Conservation (phyloP, 2,329 filamentous ascomycete species). For the Colletotrichum sublineola region DNA sequence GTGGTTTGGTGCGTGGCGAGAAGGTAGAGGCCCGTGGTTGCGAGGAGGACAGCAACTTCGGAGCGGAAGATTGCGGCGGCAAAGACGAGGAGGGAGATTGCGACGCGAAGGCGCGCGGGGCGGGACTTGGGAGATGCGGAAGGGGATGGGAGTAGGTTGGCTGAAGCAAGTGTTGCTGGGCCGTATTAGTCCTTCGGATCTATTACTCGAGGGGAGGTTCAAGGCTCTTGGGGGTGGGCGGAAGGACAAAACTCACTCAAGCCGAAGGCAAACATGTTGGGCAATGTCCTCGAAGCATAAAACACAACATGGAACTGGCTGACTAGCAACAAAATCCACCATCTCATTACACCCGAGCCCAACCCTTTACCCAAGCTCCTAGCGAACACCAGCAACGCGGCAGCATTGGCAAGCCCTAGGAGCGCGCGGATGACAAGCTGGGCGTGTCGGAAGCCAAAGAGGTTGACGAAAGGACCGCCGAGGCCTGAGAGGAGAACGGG, state of each 20-base stretch:
- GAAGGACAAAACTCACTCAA: conserved; percentile 71
- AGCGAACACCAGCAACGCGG: conserved; percentile 75
- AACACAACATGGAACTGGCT: conserved; percentile 94
- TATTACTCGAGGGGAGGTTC: background rate
- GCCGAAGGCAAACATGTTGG: conserved; percentile 96
- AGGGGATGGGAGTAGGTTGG: conserved; percentile 57
- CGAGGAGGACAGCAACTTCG: conserved; percentile 86
- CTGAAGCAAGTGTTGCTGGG: conserved; percentile 75
- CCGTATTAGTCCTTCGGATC: conserved; percentile 2
- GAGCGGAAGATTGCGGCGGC: conserved; percentile 89
- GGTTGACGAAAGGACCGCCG: conserved; percentile 73
- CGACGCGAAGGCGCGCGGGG: conserved; percentile 67
- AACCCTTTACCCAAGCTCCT: conserved; percentile 74
- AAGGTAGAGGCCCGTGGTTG: conserved; percentile 74
- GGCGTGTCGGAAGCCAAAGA: conserved; percentile 68
- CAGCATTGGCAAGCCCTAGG: conserved; percentile 82
- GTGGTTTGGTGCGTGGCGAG: conserved; percentile 68
- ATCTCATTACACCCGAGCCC: conserved; percentile 77
- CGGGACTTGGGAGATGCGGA: conserved; percentile 47
- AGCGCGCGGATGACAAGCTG: conserved; percentile 79
- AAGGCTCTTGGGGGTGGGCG: too few species aligned
- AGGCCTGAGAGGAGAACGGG: conserved; percentile 80
- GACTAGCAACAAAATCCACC: conserved; percentile 83
- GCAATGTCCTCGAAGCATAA: conserved; percentile 91
- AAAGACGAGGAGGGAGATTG: conserved; percentile 81